Evolutionary conservation across 805 yeast genomes (phyloP), one percentile per base, ranked within the genome.

Genomic region (Starmerella roubikii): DNA sequence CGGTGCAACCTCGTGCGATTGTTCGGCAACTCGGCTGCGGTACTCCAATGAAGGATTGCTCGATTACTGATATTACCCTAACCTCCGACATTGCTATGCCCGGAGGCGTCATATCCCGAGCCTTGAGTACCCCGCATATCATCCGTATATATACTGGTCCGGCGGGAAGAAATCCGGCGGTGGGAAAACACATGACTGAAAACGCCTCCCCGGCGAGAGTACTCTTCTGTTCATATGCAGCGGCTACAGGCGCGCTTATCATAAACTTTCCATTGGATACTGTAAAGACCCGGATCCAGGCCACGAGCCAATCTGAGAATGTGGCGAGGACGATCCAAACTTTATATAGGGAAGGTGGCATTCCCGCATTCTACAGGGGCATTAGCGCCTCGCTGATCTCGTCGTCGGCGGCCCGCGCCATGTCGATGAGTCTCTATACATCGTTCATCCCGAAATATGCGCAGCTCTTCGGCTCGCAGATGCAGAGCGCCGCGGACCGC

Each of bases 211-310:
- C 47, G 13, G 42, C 28, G 17, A 35, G 38, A 9, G 41, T 47
- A 37, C 44, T 47, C n/a, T 40, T 28, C 23, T 46, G 50, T 38
- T 42, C 46, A 28, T 45, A 41, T 18, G 43, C 37, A 4, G 52
- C 54, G 6, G 54, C 55, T 10, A 40, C 43, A 10, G 48, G 53
- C 21, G 45, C 53, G n/a, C 37, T 46, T 19, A 46, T 49, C 24
- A 67, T 75, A n/a, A 93, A 91, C 16, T 83, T 76, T 52, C 94
- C 94, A 0, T 58, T 83, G 35, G 94, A 83, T 54, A 78, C 91
- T n/a, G 65, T 84, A 42, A 83, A 83, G 56, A 84, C 93, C 0
- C 64, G 94, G 43, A 76, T 80, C 75, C 94, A 83, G 55, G 78
- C 93, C 0, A 78, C 80, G 47, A 20, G 13, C 36, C 65, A 69